Evolutionary conservation across 2,329 filamentous ascomycete genomes (phyloP), one percentile per base, ranked within the genome.

Genomic region (Monosporascus ibericus): DNA sequence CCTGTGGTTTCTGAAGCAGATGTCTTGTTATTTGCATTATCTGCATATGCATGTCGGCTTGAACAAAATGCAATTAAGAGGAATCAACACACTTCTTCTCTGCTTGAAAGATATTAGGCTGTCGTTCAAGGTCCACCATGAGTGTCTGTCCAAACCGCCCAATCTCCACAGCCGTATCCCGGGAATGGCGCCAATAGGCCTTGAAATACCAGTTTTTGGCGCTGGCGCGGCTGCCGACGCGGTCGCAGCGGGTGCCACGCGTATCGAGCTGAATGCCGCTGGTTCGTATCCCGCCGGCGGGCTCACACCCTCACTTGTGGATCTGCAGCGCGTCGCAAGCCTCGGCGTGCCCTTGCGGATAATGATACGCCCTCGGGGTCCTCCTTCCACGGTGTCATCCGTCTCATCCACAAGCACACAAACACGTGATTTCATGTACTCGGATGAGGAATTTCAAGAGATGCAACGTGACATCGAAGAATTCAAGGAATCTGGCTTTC

Each of bases 191-290:
- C 42, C 49, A 2, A 58, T 63, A 37, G 67, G 66, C 17, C 72
- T 82, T 18, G 80, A 84, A 60, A 70, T 82, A 44, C 78, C 80
- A 51, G 72, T 79, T 59, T 84, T 83, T 65, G 76, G 75, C 40
- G 62, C 71, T 24, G 54, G 57, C 14, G 68, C 70, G 5, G 76
- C 74, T 36, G 58, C 66, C 37, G 54, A 59, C 9, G 76, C 77
- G 8, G 66, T 73, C 42, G 49, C 55, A 24, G 63, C 70, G n/a
- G 77, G 77, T 34, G 77, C 74, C 48, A 65, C 69, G 3, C 75
- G 80, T 42, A 66, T 83, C 48, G 80, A 84, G 61, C 70, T 84
- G 59, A 83, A 82, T 61, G 73, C 72, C 3, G 60, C 65, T 9
- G 74, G 70, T 3, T 82, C 80, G 1, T 82, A 82, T 57, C 52